phyloP scores from a whole-genome alignment of 768 basidiomycete genomes.

The Strobilomyces echinocephalus region DNA sequence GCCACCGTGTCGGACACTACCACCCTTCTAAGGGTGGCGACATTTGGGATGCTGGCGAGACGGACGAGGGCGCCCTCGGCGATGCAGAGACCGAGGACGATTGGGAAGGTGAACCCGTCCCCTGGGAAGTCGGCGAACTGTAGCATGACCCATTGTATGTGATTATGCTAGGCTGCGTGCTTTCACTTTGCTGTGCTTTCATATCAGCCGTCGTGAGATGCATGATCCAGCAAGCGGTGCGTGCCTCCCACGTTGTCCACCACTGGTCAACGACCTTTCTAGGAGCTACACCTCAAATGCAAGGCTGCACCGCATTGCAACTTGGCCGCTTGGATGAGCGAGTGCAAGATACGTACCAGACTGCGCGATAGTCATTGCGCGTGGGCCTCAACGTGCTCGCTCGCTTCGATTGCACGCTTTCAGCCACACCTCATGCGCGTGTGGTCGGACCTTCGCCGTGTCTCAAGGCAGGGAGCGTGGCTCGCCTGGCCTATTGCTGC shows the following conservation, averaged over 20 bases:
- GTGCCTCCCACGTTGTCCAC: slow-evolving; percentile 26
- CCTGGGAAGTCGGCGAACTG: slow-evolving; percentile 77
- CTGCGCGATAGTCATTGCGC: slow-evolving; percentile 6
- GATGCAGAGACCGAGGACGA: slow-evolving; percentile 52
- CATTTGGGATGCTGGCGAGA: slow-evolving; percentile 75
- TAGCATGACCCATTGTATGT: slow-evolving; percentile 36
- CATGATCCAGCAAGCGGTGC: slow-evolving; percentile 20
- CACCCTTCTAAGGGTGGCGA: slow-evolving; percentile 63
- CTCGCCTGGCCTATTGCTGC: slow-evolving; percentile 20
- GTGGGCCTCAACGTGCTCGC: slow-evolving; percentile 1
- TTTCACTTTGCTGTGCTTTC: slow-evolving; percentile 32
- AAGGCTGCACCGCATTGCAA: slow-evolving; percentile 7
- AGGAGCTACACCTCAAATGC: slow-evolving; percentile 1
- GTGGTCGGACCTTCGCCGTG: slow-evolving; percentile 23
- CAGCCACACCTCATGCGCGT: slow-evolving; percentile 26
- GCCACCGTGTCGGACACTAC: slow-evolving; percentile 50
- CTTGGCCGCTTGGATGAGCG: slow-evolving; percentile 15
- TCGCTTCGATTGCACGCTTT: slow-evolving; percentile 16
- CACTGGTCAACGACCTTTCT: not conserved
- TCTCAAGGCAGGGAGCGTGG: slow-evolving; percentile 21
- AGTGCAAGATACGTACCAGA: slow-evolving; percentile 12
- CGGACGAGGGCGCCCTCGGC: slow-evolving; percentile 34
- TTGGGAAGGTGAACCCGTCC: slow-evolving; percentile 80
- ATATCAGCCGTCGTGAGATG: slow-evolving; percentile 26
- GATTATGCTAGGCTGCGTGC: slow-evolving; percentile 20